phyloP scores from a whole-genome alignment of 352 stramenopile genomes.

The Pseudoperonospora humuli region DNA sequence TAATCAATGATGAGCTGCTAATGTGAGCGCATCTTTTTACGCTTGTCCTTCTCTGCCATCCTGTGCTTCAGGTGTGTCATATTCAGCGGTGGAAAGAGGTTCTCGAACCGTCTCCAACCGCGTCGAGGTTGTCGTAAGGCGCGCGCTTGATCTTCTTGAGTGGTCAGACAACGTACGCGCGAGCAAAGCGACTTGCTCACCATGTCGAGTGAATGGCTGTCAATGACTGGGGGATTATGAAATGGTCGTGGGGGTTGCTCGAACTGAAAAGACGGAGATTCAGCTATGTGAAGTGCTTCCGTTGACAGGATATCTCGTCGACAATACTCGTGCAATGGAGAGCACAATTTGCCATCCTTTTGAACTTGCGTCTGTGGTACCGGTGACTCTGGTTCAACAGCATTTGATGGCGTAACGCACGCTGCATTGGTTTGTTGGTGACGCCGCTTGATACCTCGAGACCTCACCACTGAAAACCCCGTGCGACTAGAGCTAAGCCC shows the following conservation, averaged over 20 bases:
- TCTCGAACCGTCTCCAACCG: conserved; percentile 36
- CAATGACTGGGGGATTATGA: too few species aligned
- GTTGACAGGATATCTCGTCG: conserved; percentile 4
- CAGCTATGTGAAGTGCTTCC: background rate
- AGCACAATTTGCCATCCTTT: background rate
- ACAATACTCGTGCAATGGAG: conserved; percentile 9
- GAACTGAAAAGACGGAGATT: conserved; percentile 16
- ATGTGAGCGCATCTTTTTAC: too few species aligned
- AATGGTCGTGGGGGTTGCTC: too few species aligned
- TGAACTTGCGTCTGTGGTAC: background rate
- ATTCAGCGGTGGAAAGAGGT: conserved; percentile 33
- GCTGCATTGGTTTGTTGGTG: background rate
- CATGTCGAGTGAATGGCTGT: conserved; percentile 14
- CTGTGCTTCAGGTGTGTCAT: conserved; percentile 32
- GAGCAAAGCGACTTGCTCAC: conserved; percentile 13
- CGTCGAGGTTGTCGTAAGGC: conserved; percentile 11
- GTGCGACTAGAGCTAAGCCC: conserved; percentile 1
- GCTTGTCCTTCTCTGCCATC: conserved; percentile 15
- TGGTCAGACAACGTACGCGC: background rate
- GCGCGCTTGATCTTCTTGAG: background rate
- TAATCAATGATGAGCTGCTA: too few species aligned
- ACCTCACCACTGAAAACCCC: conserved; percentile 1
- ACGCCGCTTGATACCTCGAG: conserved; percentile 13
- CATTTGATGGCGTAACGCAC: background rate
- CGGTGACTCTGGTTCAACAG: background rate